Evolutionary conservation across 106 monocot species (phyloP), one percentile per base, ranked within the genome.

Genomic region (Dendrobium nobile): DNA sequence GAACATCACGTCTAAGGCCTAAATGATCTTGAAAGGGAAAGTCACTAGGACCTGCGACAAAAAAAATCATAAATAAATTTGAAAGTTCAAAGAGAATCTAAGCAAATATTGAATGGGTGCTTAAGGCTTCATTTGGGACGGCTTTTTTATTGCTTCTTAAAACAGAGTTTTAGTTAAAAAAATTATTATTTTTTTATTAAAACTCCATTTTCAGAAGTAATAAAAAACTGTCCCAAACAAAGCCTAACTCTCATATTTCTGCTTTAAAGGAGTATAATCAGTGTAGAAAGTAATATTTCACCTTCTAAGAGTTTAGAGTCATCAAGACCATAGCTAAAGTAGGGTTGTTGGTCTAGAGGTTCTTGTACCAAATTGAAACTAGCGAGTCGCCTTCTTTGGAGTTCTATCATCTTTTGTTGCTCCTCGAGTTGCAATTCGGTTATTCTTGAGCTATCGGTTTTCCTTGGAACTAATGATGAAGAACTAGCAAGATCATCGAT

Each of bases 301-400:
- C 51, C 51, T 51, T 51, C 13, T 51, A 51, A 51, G 51, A 51
- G 51, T 51, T 51, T 51, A 1, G 83, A 79, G 47, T 81, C 80
- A 2, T 89, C 88, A 64, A 79, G 22, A 45, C 41, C 70, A 61
- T 59, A 31, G 67, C 31, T 26, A 10, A n/a, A 56, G 74, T 77
- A 64, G 11, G 75, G 37, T 22, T 67, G 77, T 19, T 73, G 81
- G 31, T 37, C 64, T 20, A 9, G 45, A 45, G 45, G 51, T 51
- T 85, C 82, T 9, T 87, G 72, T 7, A 56, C 43, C 9, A 90
- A 42, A 7, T 82, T 83, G 55, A 86, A 26, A 31, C 87, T 85
- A 54, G 82, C 79, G 15, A 90, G 51, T 27, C 77, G 88, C 26
- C 76, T 83, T 47, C 82, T 85, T 82, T 86, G 78, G 7, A 84